phyloP scores from a whole-genome alignment of 768 basidiomycete genomes.

The Candolleomyces eurysporus region DNA sequence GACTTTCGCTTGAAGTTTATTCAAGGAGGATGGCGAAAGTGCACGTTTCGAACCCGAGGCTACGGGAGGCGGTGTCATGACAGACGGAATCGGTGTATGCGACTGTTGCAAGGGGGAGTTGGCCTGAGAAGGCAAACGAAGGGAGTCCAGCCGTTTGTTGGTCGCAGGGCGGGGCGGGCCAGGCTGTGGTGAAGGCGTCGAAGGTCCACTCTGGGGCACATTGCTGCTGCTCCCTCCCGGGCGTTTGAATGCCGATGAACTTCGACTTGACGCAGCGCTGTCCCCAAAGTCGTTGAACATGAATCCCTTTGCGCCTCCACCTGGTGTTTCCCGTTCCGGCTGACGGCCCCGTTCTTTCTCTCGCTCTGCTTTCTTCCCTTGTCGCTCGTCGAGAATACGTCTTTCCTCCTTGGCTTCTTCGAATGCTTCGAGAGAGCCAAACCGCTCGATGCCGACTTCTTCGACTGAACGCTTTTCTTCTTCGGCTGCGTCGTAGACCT shows the following conservation, averaged over 20 bases:
- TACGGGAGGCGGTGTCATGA: conserved; percentile 69
- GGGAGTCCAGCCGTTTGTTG: conserved; percentile 57
- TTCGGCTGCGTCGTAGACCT: conserved; percentile 86
- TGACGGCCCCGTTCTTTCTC: conserved; percentile 31
- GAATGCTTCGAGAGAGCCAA: conserved; percentile 81
- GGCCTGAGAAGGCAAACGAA: conserved; percentile 59
- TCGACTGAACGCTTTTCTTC: conserved; percentile 75
- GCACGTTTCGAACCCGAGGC: conserved; percentile 32
- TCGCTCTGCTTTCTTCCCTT: conserved; percentile 47
- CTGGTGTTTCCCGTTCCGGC: conserved; percentile 29
- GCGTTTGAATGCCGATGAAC: conserved; percentile 76
- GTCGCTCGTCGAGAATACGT: conserved; percentile 80
- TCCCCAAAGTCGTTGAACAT: conserved; percentile 67
- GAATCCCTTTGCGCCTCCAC: conserved; percentile 49
- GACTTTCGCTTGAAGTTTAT: conserved; percentile 91
- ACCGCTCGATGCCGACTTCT: conserved; percentile 84
- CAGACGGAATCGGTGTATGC: conserved; percentile 86
- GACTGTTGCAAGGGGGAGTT: conserved; percentile 58
- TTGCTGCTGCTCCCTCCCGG: conserved; percentile 52
- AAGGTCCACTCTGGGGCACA: conserved; percentile 45
- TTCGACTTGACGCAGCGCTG: conserved; percentile 71
- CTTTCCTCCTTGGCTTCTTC: conserved; percentile 88
- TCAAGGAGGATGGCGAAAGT: conserved; percentile 76
- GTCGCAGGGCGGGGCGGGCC: conserved; percentile 31
- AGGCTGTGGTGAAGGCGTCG: conserved; percentile 56